Evolutionary conservation across 2,329 filamentous ascomycete genomes (phyloP).

Genomic region (Coniochaeta prunicola): DNA sequence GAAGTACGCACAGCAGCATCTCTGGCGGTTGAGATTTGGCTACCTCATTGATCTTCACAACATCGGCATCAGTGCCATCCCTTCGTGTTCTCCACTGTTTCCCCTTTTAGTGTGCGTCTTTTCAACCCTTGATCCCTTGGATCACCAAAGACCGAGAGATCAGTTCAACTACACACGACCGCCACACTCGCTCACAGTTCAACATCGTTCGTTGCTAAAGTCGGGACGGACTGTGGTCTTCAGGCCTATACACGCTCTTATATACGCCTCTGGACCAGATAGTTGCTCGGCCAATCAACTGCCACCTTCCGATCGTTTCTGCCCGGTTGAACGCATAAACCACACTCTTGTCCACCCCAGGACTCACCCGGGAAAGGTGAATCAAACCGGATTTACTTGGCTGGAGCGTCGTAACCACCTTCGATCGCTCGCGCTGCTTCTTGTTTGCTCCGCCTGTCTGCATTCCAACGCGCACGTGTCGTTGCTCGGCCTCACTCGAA

Average conservation of each 20-base stretch:
- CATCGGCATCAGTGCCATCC: not conserved
- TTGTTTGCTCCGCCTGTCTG: conserved; percentile 5
- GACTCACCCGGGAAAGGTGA: conserved; percentile 5
- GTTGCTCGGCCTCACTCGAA: not conserved
- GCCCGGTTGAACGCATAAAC: conserved; percentile 5
- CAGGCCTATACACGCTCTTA: not conserved
- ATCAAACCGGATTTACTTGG: conserved; percentile 9
- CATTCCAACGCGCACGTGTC: not conserved
- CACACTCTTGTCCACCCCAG: not conserved
- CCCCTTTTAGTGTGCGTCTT: not conserved
- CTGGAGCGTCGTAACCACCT: not conserved
- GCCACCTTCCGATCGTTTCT: not conserved
- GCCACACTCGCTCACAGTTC: not conserved
- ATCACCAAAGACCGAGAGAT: not conserved
- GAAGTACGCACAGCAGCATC: too few relatives aligned
- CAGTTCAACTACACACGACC: not conserved
- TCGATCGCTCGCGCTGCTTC: not conserved
- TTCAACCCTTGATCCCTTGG: not conserved
- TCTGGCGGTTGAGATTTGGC: not conserved
- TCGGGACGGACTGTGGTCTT: not conserved
- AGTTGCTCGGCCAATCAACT: not conserved
- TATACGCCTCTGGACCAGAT: not conserved
- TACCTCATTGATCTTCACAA: not conserved
- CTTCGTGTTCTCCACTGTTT: not conserved
- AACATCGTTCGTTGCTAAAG: not conserved